Evolutionary conservation across 768 basidiomycete species (phyloP), one percentile per base, ranked within the genome.

Genomic region (Pulveroboletus sp.): DNA sequence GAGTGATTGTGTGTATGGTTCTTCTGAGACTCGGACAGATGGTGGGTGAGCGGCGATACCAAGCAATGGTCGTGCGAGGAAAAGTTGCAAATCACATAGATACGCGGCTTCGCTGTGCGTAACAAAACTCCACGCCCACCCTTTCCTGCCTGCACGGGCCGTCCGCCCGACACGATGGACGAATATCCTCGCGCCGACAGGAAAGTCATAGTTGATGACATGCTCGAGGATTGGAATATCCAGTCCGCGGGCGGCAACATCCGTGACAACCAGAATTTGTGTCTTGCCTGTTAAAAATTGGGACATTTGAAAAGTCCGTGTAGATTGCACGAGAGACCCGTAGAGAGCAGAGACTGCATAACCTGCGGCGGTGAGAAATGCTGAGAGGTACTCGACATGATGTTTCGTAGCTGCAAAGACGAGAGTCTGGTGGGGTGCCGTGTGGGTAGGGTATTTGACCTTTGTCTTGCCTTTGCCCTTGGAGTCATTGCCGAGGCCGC

Each of bases 121-220:
- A 45, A 97, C 77, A 62, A 99, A 91, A 3, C 90, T 93, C 90
- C 92, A 97, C 2, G 95, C 95, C 87, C 92, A 93, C 27, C 97
- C 97, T 62, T 84, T 85, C 46, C 94, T 77, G 13, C 97, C 97
- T 1, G 95, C 95, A 61, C 97, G 81, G 6, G 97, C 97, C 5
- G 97, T 97, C 50, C 97, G 82, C 39, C 97, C 97, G 20, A 98
- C 95, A 49, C 97, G 89, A 68, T 99, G 97, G 0, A 99, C 85
- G 57, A 97, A 99, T 11, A 97, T 84, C 48, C 94, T 76, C 2
- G 93, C 83, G 20, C 94, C 92, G 50, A 92, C 87, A 1, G 97
- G 97, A 57, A 99, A 97, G 60, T 99, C 97, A 67, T 94, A 99
- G 67, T 99, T 99, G 66, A 99, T 76, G 29, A 99, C 97, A 62